These are phyloP conservation scores for Malassezia arunalokei DNA, from an alignment of 1,284 basidiomycete genomes.

Conservation along the genomic window DNA sequence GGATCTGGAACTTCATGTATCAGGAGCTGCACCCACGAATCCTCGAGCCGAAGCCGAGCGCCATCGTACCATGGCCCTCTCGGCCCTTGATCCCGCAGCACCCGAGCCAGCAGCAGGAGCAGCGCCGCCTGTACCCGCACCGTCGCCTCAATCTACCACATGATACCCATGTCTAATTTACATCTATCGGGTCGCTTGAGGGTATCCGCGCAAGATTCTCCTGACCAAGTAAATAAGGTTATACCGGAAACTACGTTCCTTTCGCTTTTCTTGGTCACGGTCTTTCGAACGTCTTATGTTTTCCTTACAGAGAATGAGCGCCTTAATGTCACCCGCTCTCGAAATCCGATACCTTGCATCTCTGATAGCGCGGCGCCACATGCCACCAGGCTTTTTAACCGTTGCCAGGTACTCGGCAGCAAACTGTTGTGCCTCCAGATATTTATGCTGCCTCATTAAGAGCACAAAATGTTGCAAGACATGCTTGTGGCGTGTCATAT, in stretches of 20 bases:
- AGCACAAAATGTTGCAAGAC: constrained; percentile 10
- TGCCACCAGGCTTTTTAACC: too few species aligned
- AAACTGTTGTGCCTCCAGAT: constrained; percentile 9
- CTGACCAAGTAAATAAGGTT: background rate
- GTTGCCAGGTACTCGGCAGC: constrained; percentile 2
- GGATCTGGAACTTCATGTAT: constrained; percentile 50
- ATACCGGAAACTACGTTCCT: constrained; percentile 1
- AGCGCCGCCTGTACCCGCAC: background rate
- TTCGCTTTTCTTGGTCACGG: too few species aligned
- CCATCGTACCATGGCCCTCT: constrained; percentile 74
- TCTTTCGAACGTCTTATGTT: too few species aligned
- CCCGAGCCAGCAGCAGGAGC: constrained; percentile 48
- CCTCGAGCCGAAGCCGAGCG: constrained; percentile 31
- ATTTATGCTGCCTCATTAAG: constrained; percentile 5
- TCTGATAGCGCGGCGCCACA: too few species aligned
- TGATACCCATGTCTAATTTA: background rate
- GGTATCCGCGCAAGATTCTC: too few species aligned
- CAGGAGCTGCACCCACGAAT: constrained; percentile 46
- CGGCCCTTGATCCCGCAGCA: constrained; percentile 83
- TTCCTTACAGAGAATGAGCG: too few species aligned
- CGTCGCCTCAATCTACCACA: background rate
- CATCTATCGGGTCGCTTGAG: too few species aligned
- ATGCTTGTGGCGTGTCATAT: background rate
- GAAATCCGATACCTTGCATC: too few species aligned
- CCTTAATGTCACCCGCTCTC: too few species aligned